Base-by-base conservation (phyloP, 495 filamentous ascomycete species). In the Hyaloscypha hepaticicola region DNA sequence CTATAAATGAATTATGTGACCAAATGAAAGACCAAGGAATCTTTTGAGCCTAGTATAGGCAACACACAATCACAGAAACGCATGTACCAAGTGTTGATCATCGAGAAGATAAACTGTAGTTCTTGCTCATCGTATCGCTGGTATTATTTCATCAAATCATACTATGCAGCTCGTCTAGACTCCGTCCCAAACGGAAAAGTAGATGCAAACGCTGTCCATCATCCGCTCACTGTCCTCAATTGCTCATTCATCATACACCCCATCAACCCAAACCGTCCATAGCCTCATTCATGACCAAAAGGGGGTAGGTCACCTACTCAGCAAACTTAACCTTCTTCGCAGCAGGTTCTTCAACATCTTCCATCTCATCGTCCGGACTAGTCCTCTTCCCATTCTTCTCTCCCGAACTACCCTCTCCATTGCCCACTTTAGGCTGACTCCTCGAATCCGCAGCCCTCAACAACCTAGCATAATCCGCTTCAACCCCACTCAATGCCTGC, bases 381-480 rank as follows among this genome's bases (percentile, higher is more conserved):
- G 62, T 25, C 48, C 69, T 64, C 61, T 72, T 72, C 24, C 56
- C 69, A 60, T 53, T 71, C 25, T 26, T 22, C 14, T 19, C 38
- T 21, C n/a, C 48, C 29, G 50, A 5, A 5, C 55, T 29, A 48
- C 33, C 51, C 12, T 25, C 52, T 22, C 19, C 11, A 25, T 33
- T 51, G 4, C 14, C 48, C 9, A 28, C 28, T 31, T 59, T 64
- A 1, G 28, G 50, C 8, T 56, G 51, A 27, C n/a, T 14, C 24
- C 69, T 28, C 56, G 24, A 19, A 22, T 72, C 69, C 24, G 67
- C 25, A 8, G 26, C 41, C 48, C 69, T 61, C 26, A 97, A 76
- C 33, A 95, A 75, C 48, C 85, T 77, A 31, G 86, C 84, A 76
- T 95, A 97, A 29, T 95, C 93, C 59, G 88, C 89, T 73, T 91